Evolutionary conservation across 1,139 yeast species (phyloP).

Genomic region (Geotrichum siamense): DNA sequence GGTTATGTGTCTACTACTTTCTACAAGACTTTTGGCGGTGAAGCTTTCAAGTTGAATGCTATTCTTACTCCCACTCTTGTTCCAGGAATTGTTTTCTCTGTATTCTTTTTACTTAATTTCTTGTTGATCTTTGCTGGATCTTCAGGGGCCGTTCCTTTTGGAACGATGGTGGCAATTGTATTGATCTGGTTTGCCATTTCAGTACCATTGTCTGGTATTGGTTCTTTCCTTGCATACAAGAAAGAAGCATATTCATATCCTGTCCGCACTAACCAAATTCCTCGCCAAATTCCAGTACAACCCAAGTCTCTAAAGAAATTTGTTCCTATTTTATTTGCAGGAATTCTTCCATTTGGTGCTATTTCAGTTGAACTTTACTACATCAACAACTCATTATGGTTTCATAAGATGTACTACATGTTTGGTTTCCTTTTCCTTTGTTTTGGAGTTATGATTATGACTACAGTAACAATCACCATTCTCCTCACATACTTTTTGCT

Average conservation of each 20-base stretch:
- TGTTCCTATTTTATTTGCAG: constrained; percentile 68
- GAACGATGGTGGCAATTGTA: constrained; percentile 77
- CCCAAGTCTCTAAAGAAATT: constrained; percentile 72
- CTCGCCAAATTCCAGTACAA: constrained; percentile 90
- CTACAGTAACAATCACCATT: constrained; percentile 75
- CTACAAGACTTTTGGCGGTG: constrained; percentile 88
- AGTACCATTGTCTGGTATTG: constrained; percentile 74
- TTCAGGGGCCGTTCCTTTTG: constrained; percentile 92
- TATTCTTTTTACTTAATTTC: constrained; percentile 68
- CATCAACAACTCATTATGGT: constrained; percentile 83
- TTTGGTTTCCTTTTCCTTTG: constrained; percentile 94
- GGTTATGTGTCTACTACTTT: constrained; percentile 80
- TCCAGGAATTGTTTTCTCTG: constrained; percentile 65
- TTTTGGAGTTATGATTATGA: constrained; percentile 68
- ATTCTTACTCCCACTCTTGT: constrained; percentile 73
- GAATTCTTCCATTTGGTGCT: constrained; percentile 91
- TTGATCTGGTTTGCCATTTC: constrained; percentile 80
- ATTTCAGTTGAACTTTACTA: constrained; percentile 93
- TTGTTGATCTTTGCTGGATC: constrained; percentile 71
- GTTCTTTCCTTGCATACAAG: constrained; percentile 71
- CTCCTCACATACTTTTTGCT: constrained; percentile 77
- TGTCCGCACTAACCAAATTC: constrained; percentile 81
- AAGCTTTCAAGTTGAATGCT: constrained; percentile 83
- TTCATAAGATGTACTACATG: constrained; percentile 90
- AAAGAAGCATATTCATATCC: constrained; percentile 57